Base-by-base conservation (phyloP, 148 eudicot genomes). In the Cornus controversa region DNA sequence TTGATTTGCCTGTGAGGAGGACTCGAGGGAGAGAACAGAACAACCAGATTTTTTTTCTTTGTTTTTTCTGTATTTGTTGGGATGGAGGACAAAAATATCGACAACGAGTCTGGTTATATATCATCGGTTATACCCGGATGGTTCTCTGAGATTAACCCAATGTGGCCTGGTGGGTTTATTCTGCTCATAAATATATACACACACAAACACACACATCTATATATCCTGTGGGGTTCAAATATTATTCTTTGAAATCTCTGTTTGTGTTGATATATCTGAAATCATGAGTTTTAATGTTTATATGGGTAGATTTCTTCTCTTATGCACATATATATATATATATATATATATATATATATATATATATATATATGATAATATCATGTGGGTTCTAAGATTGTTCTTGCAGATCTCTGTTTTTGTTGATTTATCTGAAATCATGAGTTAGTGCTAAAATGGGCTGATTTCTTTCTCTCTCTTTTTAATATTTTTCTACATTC, bases 131-230 rank as follows among this genome's bases (percentile, higher is more conserved):
- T 93, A 66, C 93, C 98, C 50, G 99, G 99, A 7, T 96, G 99
- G 99, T 96, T 96, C 67, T 96, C 99, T 72, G 99, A 96, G 85
- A 91, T 96, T 73, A 96, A 97, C 85, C 98, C 99, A 58, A 89
- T 96, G 96, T 96, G 99, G 99, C 99, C 99, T 80, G 99, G 99
- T 92, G 22, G 40, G 87, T 84, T 60, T 60, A 4, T 14, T 54
- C 6, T 18, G 8, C 64, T 60, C 64, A 60, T 20, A 75, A 81
- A 62, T 72, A 77, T 82, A 67, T 76, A 79, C 1, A 1, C 15
- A 54, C 2, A 14, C n/a, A 14, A 1, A 54, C 60, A 40, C 8
- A 40, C 5, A 54, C 60, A 54, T 92, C 22, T 54, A 40, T 54
- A 54, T 14, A 2, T 86, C 94, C 29, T 72, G 91, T 73, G 77